Evolutionary conservation across 129 eudicot genomes (phyloP).

Genomic region (Heracleum sosnowskyi): DNA sequence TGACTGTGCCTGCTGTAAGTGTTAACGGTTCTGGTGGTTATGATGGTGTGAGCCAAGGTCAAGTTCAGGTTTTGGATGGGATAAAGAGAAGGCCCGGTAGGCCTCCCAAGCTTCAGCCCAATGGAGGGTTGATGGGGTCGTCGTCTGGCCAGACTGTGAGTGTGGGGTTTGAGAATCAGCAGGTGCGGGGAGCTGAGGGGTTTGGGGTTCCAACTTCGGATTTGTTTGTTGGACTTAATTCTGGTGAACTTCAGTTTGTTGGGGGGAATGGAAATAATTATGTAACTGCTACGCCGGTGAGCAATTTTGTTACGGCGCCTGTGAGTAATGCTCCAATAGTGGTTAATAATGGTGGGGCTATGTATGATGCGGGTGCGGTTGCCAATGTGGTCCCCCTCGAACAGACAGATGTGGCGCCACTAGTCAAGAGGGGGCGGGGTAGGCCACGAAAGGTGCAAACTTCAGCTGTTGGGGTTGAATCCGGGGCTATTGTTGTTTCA

Average conservation of each 20-base stretch:
- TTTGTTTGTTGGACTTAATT: neutral
- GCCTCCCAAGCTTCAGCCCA: constrained; percentile 42
- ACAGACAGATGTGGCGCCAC: neutral
- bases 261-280: neutral
- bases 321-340: neutral
- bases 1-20: constrained; percentile 16
- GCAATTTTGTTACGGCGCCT: neutral
- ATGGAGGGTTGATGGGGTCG: neutral
- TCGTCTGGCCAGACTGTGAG: neutral
- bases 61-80: constrained; percentile 12
- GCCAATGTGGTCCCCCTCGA: constrained; percentile 4
- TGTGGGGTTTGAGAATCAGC: neutral
- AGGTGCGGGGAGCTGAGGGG: neutral
- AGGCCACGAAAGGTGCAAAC: neutral
- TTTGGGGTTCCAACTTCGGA: neutral
- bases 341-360: neutral
- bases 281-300: constrained; percentile 4
- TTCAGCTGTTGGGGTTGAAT: neutral
- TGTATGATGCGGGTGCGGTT: constrained; percentile 1
- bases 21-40: neutral
- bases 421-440: neutral
- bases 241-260: neutral
- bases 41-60: neutral
- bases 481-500: constrained; percentile 39
- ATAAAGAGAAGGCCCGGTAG: constrained; percentile 41